Evolutionary conservation across 176 grass and related monocot species (phyloP).

Genomic region (Oryza glumipatula): DNA sequence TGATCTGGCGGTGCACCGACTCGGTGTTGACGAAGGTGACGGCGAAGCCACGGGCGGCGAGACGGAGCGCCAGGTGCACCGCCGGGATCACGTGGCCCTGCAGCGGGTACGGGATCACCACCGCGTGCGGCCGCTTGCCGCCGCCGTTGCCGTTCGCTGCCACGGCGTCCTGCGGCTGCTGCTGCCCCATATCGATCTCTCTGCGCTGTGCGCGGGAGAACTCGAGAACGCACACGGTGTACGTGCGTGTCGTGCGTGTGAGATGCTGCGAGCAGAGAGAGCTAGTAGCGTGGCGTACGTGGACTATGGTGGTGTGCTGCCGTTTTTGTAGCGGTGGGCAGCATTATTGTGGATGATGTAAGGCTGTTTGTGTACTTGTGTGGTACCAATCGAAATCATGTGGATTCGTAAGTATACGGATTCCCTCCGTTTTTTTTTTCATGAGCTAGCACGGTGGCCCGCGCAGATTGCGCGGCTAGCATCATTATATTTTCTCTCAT

Average conservation of each 20-base stretch:
- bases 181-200: neutral
- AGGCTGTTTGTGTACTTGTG: no score
- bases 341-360: no score
- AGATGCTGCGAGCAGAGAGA: no score
- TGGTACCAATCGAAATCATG: no score
- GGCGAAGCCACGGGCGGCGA: conserved; percentile 50
- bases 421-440: no score
- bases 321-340: no score
- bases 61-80: conserved; percentile 54
- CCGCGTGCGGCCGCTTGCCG: conserved; percentile 51
- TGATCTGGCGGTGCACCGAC: conserved; percentile 59
- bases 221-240: neutral
- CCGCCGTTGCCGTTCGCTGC: neutral
- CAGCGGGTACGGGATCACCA: conserved; percentile 62
- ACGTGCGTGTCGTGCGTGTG: neutral
- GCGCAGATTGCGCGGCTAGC: no score
- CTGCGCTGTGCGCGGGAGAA: neutral
- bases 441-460: no score
- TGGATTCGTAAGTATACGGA: no score
- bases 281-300: no score
- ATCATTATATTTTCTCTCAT: no score
- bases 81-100: conserved; percentile 78
- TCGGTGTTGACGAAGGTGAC: conserved; percentile 79
- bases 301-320: no score
- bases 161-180: neutral